phyloP scores from a whole-genome alignment of 495 filamentous ascomycete genomes.

The Aspergillus mulundensis region DNA sequence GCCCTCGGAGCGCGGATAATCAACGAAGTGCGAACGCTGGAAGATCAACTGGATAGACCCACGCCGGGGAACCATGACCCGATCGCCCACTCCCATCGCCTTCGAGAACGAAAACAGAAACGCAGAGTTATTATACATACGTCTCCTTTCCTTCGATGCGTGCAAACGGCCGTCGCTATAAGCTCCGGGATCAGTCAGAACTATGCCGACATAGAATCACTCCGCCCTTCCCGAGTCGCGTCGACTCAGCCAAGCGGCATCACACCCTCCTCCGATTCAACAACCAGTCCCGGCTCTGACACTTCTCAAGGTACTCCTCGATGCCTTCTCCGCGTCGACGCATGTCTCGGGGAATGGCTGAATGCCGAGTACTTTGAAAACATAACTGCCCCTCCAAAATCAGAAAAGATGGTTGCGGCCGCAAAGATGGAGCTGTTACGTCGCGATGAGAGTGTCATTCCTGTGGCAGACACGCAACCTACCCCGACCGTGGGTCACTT shows the following conservation, averaged over 20 bases:
- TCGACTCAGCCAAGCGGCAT: slow-evolving; percentile 7
- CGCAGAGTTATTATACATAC: slow-evolving; percentile 77
- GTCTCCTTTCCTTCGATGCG: slow-evolving; percentile 86
- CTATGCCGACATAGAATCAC: slow-evolving; percentile 21
- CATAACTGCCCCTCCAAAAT: slow-evolving; percentile 84
- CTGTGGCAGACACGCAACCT: slow-evolving; percentile 22
- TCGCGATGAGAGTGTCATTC: slow-evolving; percentile 51
- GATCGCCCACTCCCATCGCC: slow-evolving; percentile 15
- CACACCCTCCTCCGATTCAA: slow-evolving; percentile 2
- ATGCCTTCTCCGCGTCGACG: slow-evolving; percentile 68
- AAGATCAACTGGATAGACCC: slow-evolving; percentile 14
- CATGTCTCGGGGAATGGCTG: slow-evolving; percentile 94
- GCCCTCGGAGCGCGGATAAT: slow-evolving; percentile 76
- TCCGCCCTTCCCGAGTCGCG: not conserved
- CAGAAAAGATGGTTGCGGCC: slow-evolving; percentile 76
- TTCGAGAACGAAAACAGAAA: slow-evolving; percentile 16
- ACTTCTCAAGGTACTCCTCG: slow-evolving; percentile 18
- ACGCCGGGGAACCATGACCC: slow-evolving; percentile 18
- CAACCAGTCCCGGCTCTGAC: not conserved
- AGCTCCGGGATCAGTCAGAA: slow-evolving; percentile 80
- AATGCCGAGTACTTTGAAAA: slow-evolving; percentile 86
- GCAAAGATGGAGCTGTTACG: slow-evolving; percentile 83
- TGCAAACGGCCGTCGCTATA: slow-evolving; percentile 89
- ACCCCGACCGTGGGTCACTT: slow-evolving; percentile 45
- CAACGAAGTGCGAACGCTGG: slow-evolving; percentile 56